Evolutionary conservation across 495 filamentous ascomycete species (phyloP), one percentile per base, ranked within the genome.

Genomic region (Hypoxylon rickii): DNA sequence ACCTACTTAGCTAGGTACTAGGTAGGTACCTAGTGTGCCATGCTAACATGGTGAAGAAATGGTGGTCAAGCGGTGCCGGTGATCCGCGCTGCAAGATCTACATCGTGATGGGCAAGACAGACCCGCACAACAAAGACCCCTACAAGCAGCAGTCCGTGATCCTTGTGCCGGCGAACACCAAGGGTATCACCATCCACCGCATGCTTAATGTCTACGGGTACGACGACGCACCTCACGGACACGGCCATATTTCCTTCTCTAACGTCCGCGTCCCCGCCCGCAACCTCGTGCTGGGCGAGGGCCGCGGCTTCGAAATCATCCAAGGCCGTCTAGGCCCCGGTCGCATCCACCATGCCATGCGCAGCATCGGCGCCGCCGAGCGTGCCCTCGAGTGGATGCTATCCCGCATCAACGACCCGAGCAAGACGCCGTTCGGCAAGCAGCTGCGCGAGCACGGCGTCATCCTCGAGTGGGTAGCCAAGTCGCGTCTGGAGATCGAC

Each of bases 221-320:
- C 72, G 92, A 96, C 69, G 92, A 96, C 64, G 92, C 92, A 18
- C 92, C 92, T 3, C 92, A 96, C 72, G 92, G 92, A 42, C 92
- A 96, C 77, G 91, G 87, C 21, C 89, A 96, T 71, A 86, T 96
- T 69, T 84, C 77, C 47, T 96, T 96, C 78, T 79, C 85, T 19
- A 84, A 96, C 64, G 92, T 94, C 38, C 87, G 89, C 53, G 86
- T 96, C 0, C 91, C 90, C 13, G 79, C 77, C 4, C 69, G 79
- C 51, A 90, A 89, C 70, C 82, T 96, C 59, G 87, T 96, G 7
- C 84, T 96, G 22, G 92, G 92, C 43, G 88, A 90, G 69, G 90
- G 92, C 51, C 85, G 91, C 39, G 92, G 92, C n/a, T 96, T 96
- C 72, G 92, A 96, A 70, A 96, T 96, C 67, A 96, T 96, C 70